Evolutionary conservation across 23 red algal genomes (phyloP).

Genomic region (Gracilaria vermiculophylla): DNA sequence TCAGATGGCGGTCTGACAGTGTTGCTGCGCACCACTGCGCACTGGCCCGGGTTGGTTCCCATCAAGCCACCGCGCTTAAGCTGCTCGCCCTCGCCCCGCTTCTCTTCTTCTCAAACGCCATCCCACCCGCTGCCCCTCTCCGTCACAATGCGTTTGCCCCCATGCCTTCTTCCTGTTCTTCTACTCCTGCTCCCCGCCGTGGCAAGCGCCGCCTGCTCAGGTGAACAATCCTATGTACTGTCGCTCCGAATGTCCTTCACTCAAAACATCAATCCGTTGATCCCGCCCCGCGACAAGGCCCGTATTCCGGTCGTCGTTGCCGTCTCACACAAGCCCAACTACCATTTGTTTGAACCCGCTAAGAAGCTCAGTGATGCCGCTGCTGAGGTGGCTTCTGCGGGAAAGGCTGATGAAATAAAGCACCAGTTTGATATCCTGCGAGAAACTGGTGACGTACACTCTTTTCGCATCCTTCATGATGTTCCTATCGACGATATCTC

Average conservation of each 20-base stretch:
- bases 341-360: constrained; percentile 6
- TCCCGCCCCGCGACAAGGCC: constrained; percentile 28
- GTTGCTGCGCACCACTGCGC: background rate
- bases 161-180: background rate
- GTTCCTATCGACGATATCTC: constrained; percentile 36
- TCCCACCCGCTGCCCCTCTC: background rate
- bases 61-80: no score
- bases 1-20: background rate
- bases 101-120: background rate
- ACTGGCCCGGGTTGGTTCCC: no score
- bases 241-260: constrained; percentile 18
- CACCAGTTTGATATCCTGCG: constrained; percentile 4
- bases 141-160: background rate
- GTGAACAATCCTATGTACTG: constrained; percentile 16
- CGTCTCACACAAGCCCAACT: constrained; percentile 28
- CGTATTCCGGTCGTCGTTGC: constrained; percentile 47
- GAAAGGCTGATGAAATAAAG: constrained; percentile 30
- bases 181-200: constrained; percentile 14
- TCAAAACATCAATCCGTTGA: constrained; percentile 7
- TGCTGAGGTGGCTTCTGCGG: constrained; percentile 29
- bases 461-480: background rate
- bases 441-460: constrained; percentile 22
- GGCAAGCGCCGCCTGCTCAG: background rate
- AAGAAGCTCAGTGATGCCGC: constrained; percentile 23
- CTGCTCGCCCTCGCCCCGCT: no score